Base-by-base conservation (phyloP, 352 stramenopile genomes). In the Plasmopara halstedii region DNA sequence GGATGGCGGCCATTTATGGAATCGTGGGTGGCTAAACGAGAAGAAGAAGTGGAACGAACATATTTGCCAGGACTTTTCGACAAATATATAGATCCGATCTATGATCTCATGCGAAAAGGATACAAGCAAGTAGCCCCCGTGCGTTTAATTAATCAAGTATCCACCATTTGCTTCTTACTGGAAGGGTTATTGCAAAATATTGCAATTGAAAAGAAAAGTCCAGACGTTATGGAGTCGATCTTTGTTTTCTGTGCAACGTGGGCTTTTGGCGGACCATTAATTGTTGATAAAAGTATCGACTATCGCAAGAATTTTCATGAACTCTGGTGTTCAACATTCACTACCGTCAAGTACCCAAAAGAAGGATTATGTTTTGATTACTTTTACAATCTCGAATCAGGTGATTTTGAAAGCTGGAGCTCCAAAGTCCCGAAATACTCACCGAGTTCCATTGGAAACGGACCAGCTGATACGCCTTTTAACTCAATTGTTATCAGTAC, bases 311-410 rank as follows among this genome's bases (percentile, higher is more conserved):
- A 94, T 25, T 93, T 93, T 40, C 77, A 93, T 44, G 78, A 91
- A 37, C 55, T 91, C 10, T 94, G 83, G 83, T 83, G 72, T 29
- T 64, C 79, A 0, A 72, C 78, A 18, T 93, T 88, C 50, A 75
- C 82, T 0, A 86, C 62, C 45, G 61, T 93, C 54, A 97, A 97
- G 48, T 97, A 98, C 52, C 91, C 94, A 0, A 98, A 98, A 53
- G 93, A 98, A 55, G 92, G 90, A 5, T 47, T 89, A 5, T 98
- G 92, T 56, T 99, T 98, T 50, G 95, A 99, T 67, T 98, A 98
- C 61, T 98, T 97, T 50, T 98, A 95, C 61, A 96, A 98, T 59
- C 49, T 94, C 17, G 83, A 95, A 37, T 88, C 69, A 3, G 88
- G 87, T 50, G 83, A 95, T 29, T 97, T 97, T 49, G 76, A 96